Evolutionary conservation across 1,284 basidiomycete species (phyloP), one percentile per base, ranked within the genome.

Genomic region (Pascua sp.): DNA sequence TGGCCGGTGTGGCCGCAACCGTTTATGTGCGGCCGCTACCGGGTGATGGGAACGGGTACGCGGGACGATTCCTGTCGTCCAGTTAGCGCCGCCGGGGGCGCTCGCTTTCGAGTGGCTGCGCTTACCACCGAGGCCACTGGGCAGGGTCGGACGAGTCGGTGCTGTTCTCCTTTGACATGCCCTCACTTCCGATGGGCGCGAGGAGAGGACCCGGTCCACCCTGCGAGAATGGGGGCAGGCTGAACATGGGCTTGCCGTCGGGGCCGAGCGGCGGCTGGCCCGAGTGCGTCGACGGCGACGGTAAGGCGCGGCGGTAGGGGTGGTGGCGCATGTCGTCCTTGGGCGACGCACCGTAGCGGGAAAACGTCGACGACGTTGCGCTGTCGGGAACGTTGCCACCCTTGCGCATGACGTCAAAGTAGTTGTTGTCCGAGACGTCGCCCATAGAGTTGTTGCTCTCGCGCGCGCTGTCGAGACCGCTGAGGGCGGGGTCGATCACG

Each of bases 231-330:
- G 70, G 72, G 8, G 71, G 65, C 65, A 71, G 67, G 13, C 66
- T 64, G 54, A 72, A 74, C 12, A 69, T 56, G 5, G 73, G 71
- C 58, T 69, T 69, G 40, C 62, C 63, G 41, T 72, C 68, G 4
- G 55, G 55, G 13, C 66, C 62, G 8, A 51, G 49, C 4, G 42
- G 24, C 24, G 24, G 24, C 38, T 41, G 41, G 32, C 48, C 46
- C 13, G 52, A 42, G 7, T 42, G 55, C 4, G 57, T 54, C 44
- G 60, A 55, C 12, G 67, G 63, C 7, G 65, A 64, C 11, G 66
- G 62, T 10, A 64, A 61, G 13, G 59, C 49, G 17, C 68, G 62
- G 18, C 67, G 65, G 60, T 71, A 72, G 1, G 67, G 67, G 50
- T 72, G 67, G 50, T 65, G 65, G 36, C 65, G 60, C 38, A 56